A percentile compares a stretch with the other conserved stretches of the same genome.
These are phyloP conservation scores for Globisporangium yorkense DNA, from an alignment of 352 stramenopile genomes.

Conservation along the genomic window DNA sequence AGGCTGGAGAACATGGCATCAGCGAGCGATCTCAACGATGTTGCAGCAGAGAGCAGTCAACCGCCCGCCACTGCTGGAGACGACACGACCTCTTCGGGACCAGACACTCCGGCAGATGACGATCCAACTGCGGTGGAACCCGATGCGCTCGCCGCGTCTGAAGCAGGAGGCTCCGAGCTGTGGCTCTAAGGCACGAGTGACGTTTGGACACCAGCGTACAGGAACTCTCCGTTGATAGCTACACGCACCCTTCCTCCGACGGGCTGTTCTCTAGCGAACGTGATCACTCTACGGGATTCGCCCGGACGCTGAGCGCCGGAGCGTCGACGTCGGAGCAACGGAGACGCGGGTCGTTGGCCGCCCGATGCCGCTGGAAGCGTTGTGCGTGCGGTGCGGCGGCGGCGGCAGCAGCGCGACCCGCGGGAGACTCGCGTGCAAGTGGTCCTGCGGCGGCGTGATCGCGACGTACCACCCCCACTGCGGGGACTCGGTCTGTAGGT, in stretches of 20 bases:
- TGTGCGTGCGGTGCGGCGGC: neutral
- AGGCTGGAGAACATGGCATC: neutral
- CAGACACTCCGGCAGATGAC: too few relatives aligned
- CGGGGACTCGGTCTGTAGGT: slow-evolving; percentile 56
- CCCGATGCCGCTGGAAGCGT: neutral
- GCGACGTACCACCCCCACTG: slow-evolving; percentile 87
- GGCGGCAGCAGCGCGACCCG: slow-evolving; percentile 10
- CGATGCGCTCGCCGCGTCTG: too few relatives aligned
- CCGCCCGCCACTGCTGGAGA: too few relatives aligned
- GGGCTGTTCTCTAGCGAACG: neutral
- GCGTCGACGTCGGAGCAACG: neutral
- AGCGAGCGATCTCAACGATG: too few relatives aligned
- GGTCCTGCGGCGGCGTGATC: slow-evolving; percentile 77
- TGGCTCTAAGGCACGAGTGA: neutral
- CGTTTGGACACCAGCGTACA: neutral
- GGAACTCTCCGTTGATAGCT: neutral
- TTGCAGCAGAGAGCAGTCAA: too few relatives aligned
- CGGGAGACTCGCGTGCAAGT: slow-evolving; percentile 21
- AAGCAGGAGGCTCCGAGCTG: neutral
- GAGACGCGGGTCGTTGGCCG: neutral
- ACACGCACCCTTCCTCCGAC: neutral
- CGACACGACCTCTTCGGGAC: too few relatives aligned
- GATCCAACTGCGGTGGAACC: too few relatives aligned
- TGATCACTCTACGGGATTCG: slow-evolving; percentile 14
- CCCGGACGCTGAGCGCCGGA: slow-evolving; percentile 31